These are phyloP conservation scores for Ampelomyces quisqualis DNA, from an alignment of 2,329 filamentous ascomycete species.

Conservation along the genomic window DNA sequence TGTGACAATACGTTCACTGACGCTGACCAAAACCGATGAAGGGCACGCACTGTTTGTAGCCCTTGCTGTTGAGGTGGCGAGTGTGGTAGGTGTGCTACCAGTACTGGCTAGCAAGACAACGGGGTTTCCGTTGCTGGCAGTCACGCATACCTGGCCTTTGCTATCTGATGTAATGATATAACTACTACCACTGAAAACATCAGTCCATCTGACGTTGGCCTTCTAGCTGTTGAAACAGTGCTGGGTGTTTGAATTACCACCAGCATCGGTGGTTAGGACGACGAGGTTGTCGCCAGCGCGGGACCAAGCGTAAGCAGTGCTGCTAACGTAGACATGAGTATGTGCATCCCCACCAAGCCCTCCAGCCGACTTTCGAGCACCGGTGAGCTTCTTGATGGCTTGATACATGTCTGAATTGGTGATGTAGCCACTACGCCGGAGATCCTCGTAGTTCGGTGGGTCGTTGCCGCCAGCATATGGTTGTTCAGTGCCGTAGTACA, in stretches of 20 bases:
- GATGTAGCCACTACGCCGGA: conserved; percentile 43
- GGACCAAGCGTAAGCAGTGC: conserved; percentile 51
- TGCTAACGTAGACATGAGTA: conserved; percentile 46
- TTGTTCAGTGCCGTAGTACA: conserved; percentile 46
- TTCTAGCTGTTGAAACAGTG: conserved; percentile 49
- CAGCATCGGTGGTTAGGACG: conserved; percentile 51
- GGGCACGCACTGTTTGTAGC: conserved; percentile 28
- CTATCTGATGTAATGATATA: conserved; percentile 44
- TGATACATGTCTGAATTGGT: conserved; percentile 33
- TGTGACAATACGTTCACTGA: conserved; percentile 51
- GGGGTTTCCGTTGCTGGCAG: conserved; percentile 47
- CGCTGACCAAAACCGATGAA: conserved; percentile 42
- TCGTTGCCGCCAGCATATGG: conserved; percentile 41
- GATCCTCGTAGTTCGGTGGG: conserved; percentile 45
- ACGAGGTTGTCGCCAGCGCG: conserved; percentile 49
- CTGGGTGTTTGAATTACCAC: conserved; percentile 41
- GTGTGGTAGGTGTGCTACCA: conserved; percentile 16
- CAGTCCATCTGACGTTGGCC: conserved; percentile 45
- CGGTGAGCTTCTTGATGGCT: conserved; percentile 27
- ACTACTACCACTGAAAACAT: conserved; percentile 41
- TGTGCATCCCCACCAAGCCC: conserved; percentile 51
- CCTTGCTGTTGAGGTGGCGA: conserved; percentile 7
- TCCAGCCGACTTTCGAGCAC: conserved; percentile 40
- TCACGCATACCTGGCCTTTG: conserved; percentile 47
- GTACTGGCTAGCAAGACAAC: conserved; percentile 42